Base-by-base conservation (phyloP, 768 basidiomycete genomes). In the Mycena vulgaris region DNA sequence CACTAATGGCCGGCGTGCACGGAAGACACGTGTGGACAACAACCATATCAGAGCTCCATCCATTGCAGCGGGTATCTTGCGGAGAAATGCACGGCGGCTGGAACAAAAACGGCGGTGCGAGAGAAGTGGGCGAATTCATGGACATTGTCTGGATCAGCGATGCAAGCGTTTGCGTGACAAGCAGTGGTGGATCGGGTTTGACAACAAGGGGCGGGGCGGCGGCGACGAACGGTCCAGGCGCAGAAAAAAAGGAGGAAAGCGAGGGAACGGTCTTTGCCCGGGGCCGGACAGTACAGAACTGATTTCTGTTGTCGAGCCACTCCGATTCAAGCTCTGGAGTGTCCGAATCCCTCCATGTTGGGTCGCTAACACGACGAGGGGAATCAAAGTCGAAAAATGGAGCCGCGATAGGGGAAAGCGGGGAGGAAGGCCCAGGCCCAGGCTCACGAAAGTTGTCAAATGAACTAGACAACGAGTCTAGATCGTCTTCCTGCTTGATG, bases 11-110 rank as follows among this genome's bases (percentile, higher is more conserved):
- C 53, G 91, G 91, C 11, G 79, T 82, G 79, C 89, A 90, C 23
- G 90, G 91, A 71, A 87, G 83, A 73, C 89, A 89, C 55, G 92
- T 92, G 77, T 85, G 87, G 39, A 93, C 89, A 3, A 92, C 86
- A 37, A 90, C 85, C 21, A 81, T 77, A 42, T 85, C 83, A 35
- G 78, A 63, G 59, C 75, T 74, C 63, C 74, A 71, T 37, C 76
- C 78, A 57, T 80, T 71, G 67, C 79, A 80, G 45, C 80, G 81
- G 59, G 81, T 85, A 55, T 84, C 81, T 59, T 78, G 78, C n/a
- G 83, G 82, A 23, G 84, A 84, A 27, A 86, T 77, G 75, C 83
- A 84, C 4, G 80, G 72, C 3, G 80, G 72, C 19, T 78, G 73
- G 16, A 77, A 37, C 42, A 14, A 5, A 21, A 7, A 6, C 13